These are phyloP conservation scores for Mortierella sp. DNA, from an alignment of 371 early-diverging fungal species.

Conservation along the genomic window DNA sequence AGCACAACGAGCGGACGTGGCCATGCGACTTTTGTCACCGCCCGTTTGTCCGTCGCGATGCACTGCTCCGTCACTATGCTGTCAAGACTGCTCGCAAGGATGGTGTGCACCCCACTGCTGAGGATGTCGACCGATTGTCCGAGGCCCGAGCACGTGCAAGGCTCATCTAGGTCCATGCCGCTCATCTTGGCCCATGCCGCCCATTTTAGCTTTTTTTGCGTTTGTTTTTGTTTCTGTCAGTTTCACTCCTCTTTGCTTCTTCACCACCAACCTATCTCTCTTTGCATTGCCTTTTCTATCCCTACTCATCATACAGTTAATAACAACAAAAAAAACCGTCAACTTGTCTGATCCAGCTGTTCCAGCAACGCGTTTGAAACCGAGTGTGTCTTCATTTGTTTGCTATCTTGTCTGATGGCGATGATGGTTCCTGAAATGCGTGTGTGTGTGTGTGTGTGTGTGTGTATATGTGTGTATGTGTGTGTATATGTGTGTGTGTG, in stretches of 20 bases:
- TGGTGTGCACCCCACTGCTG: slow-evolving; percentile 39
- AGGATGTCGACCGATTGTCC: slow-evolving; percentile 29
- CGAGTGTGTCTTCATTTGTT: neutral
- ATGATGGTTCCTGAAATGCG: neutral
- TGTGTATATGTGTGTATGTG: too few species aligned
- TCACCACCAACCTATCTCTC: neutral
- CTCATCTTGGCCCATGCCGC: too few species aligned
- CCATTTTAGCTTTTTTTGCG: neutral
- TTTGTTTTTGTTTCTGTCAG: neutral
- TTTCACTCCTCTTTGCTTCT: neutral
- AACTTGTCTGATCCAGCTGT: neutral
- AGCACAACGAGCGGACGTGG: slow-evolving; percentile 50
- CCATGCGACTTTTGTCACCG: slow-evolving; percentile 53
- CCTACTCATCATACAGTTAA: neutral
- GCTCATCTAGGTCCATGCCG: slow-evolving; percentile 4
- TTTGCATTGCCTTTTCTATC: neutral
- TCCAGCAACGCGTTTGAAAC: neutral
- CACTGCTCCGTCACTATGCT: slow-evolving; percentile 42
- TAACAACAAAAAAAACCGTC: neutral
- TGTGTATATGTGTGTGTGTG: too few species aligned
- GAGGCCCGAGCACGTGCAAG: slow-evolving; percentile 44
- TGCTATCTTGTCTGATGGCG: neutral
- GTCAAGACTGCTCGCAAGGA: slow-evolving; percentile 47
- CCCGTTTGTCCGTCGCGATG: slow-evolving; percentile 50
- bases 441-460: too few species aligned